A percentile compares a stretch with the other conserved stretches of the same genome.
phyloP scores from a whole-genome alignment of 208 protist genomes.

The Trypanosoma cruzi region DNA sequence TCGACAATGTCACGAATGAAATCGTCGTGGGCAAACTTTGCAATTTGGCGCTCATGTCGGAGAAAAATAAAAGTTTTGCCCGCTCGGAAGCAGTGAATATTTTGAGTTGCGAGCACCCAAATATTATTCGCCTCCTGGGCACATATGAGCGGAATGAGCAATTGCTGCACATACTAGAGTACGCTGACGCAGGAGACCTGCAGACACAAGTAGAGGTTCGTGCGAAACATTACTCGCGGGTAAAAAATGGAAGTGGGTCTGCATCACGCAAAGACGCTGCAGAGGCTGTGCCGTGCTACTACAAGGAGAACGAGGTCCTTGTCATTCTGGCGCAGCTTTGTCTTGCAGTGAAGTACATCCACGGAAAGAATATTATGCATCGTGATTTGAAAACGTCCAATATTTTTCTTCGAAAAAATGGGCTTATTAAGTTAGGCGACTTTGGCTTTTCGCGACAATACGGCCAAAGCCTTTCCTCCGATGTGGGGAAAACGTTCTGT shows the following conservation, averaged over 20 bases:
- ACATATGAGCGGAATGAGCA: conserved; percentile 41
- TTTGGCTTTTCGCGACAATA: conserved; percentile 80
- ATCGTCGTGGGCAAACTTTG: conserved; percentile 68
- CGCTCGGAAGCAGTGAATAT: conserved; percentile 60
- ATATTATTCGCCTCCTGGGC: conserved; percentile 65
- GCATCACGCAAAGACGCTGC: neutral
- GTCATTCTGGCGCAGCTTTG: conserved; percentile 72
- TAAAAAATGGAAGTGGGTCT: conserved; percentile 14
- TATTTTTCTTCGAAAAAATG: conserved; percentile 60
- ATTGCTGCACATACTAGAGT: conserved; percentile 73
- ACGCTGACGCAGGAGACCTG: conserved; percentile 80
- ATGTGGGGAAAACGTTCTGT: conserved; percentile 61
- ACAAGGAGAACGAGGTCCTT: conserved; percentile 63
- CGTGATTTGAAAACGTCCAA: conserved; percentile 86
- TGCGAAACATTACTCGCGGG: conserved; percentile 11
- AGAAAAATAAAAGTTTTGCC: conserved; percentile 38
- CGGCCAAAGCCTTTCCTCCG: conserved; percentile 44
- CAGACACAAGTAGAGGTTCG: conserved; percentile 62
- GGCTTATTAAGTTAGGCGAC: conserved; percentile 87
- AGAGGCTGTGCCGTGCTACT: conserved; percentile 27
- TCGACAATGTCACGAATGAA: conserved; percentile 48
- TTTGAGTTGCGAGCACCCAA: conserved; percentile 58
- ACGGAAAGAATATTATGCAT: conserved; percentile 77
- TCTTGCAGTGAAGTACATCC: conserved; percentile 81
- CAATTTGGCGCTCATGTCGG: conserved; percentile 38